Evolutionary conservation across 306 rosid species (phyloP), one percentile per base, ranked within the genome.

Genomic region (Canavalia ensiformis): DNA sequence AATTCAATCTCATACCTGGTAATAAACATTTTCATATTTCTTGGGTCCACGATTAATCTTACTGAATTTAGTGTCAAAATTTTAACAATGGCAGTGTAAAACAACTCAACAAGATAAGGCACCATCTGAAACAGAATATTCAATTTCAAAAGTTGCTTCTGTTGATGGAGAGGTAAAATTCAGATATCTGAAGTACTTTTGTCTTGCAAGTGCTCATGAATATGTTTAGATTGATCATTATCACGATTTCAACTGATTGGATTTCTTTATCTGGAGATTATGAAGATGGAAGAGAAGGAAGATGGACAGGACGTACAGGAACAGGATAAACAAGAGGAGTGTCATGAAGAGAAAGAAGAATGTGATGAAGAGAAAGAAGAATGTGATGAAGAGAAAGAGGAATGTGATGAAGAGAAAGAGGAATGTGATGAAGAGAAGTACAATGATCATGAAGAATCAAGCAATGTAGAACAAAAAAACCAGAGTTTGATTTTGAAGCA

Each of bases 221-320:
- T 25, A 37, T 63, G 46, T 58, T 44, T 70, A 76, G 52, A 51
- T 54, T 31, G 7, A 47, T 50, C 49, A 67, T 5, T 47, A 45
- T 45, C 62, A 50, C 13, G 37, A 62, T 30, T 70, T 68, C 65
- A 67, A 28, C 30, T 34, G 3, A 11, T 45, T 80, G 30, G 70
- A 37, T 13, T 82, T 63, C 76, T 74, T 81, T 56, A 33, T 75
- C 25, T 37, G 50, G 60, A 33, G 47, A 81, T 77, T 82, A 71
- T 83, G 60, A 76, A 93, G 97, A 83, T 72, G 83, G 92, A 87
- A 83, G 92, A 83, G 76, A 82, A 82, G 68, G 81, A 75, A 68
- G 72, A 73, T 34, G 79, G 29, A 44, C 49, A 12, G 7, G 31
- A 90, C 35, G 3, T 18, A 29, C 64, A 37, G 4, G 1, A 2